Evolutionary conservation across 108 stramenopile genomes (phyloP).

Genomic region (Cyclotella choctawhatcheeana): DNA sequence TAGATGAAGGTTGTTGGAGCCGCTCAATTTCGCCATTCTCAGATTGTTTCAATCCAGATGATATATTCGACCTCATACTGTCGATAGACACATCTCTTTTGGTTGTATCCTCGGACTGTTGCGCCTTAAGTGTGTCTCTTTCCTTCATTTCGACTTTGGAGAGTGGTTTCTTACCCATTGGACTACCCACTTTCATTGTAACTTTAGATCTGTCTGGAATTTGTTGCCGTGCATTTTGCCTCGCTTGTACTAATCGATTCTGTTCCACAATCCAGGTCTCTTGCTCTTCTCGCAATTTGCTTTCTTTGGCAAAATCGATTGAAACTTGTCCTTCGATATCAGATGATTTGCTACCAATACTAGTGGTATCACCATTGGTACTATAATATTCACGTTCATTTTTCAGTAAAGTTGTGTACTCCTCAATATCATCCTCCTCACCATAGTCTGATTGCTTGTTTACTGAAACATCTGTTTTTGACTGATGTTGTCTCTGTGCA

Average conservation of each 20-base stretch:
- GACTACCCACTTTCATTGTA: too few species aligned
- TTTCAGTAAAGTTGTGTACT: background rate
- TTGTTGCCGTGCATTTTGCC: background rate
- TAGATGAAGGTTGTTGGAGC: too few species aligned
- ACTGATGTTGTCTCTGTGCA: background rate
- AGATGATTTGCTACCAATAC: background rate
- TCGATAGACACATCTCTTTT: too few species aligned
- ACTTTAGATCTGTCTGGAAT: too few species aligned
- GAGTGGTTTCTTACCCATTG: too few species aligned
- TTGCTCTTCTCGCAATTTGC: background rate
- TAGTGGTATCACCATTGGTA: background rate
- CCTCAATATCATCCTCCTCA: background rate
- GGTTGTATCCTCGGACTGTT: too few species aligned
- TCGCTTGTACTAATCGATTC: constrained; percentile 2
- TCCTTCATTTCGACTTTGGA: too few species aligned
- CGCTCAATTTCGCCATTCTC: too few species aligned
- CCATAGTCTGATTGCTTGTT: background rate
- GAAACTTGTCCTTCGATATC: background rate
- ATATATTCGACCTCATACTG: too few species aligned
- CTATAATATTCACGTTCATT: background rate
- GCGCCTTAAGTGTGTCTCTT: too few species aligned
- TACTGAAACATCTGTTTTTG: background rate
- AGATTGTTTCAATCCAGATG: too few species aligned
- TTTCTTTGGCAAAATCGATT: constrained; percentile 7
- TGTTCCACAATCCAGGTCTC: constrained; percentile 9